Percentiles rank a stretch among this genome's conserved stretches.
Conservation (phyloP, 768 basidiomycete genomes). For the Amanita subjunquillea region DNA sequence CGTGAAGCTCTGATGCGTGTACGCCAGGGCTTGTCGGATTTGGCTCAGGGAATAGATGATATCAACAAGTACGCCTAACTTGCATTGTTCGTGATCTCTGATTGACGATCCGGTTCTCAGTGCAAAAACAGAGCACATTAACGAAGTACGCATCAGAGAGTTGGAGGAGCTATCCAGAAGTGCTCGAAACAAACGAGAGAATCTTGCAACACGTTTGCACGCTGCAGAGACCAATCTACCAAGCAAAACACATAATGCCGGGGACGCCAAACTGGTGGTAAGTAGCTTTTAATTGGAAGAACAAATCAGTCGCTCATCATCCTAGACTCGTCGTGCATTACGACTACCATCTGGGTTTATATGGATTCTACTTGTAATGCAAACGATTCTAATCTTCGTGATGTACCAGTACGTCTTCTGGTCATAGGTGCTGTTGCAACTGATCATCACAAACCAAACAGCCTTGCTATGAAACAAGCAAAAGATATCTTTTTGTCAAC, state of each 20-base stretch:
- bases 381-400: conserved; percentile 33
- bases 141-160: conserved; percentile 36
- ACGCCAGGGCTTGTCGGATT: conserved; percentile 44
- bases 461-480: conserved; percentile 38
- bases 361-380: conserved; percentile 21
- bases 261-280: background rate
- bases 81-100: background rate
- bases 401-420: conserved; percentile 46
- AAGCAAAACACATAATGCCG: background rate
- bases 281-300: background rate
- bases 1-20: conserved; percentile 48
- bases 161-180: conserved; percentile 42
- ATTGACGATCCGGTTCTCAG: conserved; percentile 16
- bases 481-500: conserved; percentile 55
- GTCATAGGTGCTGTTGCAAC: background rate
- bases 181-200: conserved; percentile 39
- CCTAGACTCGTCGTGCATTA: background rate
- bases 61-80: conserved; percentile 41
- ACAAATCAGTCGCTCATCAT: background rate
- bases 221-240: conserved; percentile 20
- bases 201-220: conserved; percentile 29
- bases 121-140: conserved; percentile 21
- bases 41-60: conserved; percentile 46
- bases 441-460: conserved; percentile 13
- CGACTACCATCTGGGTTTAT: conserved; percentile 4